These are phyloP conservation scores for Teunomyces panamensis DNA, from an alignment of 805 yeast species.

Conservation along the genomic window DNA sequence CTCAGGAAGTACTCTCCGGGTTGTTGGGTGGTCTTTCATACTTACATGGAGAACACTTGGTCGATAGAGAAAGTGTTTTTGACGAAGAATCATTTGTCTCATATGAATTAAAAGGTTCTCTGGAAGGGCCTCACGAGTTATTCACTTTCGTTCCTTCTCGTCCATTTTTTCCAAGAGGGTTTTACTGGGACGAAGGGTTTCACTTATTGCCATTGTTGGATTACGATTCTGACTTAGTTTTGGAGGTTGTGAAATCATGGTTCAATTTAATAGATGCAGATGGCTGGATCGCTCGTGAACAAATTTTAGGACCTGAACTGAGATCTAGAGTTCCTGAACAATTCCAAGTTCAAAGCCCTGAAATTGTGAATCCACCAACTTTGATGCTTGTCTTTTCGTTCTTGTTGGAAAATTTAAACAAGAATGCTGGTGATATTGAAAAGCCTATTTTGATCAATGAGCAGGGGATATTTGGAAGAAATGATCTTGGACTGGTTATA, in stretches of 20 bases:
- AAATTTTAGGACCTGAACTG: slow-evolving; percentile 87
- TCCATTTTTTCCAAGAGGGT: slow-evolving; percentile 93
- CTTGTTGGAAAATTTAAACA: slow-evolving; percentile 37
- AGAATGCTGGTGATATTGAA: slow-evolving; percentile 22
- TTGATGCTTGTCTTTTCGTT: slow-evolving; percentile 69
- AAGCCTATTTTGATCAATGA: slow-evolving; percentile 21
- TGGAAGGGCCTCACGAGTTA: slow-evolving; percentile 75
- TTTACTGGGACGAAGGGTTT: slow-evolving; percentile 98
- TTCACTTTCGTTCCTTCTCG: slow-evolving; percentile 88
- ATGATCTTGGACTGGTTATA: slow-evolving; percentile 49
- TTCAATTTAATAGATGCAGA: slow-evolving; percentile 77
- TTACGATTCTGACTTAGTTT: slow-evolving; percentile 77
- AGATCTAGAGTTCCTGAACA: slow-evolving; percentile 82
- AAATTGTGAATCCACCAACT: slow-evolving; percentile 95
- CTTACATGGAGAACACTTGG: slow-evolving; percentile 77
- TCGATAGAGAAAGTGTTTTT: slow-evolving; percentile 66
- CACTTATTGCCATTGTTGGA: slow-evolving; percentile 79
- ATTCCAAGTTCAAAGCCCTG: slow-evolving; percentile 82
- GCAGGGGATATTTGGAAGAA: slow-evolving; percentile 15
- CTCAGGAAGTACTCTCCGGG: slow-evolving; percentile 76
- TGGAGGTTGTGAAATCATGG: slow-evolving; percentile 87
- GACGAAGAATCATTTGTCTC: slow-evolving; percentile 70
- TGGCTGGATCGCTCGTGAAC: slow-evolving; percentile 98
- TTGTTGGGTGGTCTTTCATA: slow-evolving; percentile 88
- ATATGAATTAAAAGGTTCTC: slow-evolving; percentile 47